Conservation (phyloP, 129 eudicot genomes). For the Flaveria sonorensis region DNA sequence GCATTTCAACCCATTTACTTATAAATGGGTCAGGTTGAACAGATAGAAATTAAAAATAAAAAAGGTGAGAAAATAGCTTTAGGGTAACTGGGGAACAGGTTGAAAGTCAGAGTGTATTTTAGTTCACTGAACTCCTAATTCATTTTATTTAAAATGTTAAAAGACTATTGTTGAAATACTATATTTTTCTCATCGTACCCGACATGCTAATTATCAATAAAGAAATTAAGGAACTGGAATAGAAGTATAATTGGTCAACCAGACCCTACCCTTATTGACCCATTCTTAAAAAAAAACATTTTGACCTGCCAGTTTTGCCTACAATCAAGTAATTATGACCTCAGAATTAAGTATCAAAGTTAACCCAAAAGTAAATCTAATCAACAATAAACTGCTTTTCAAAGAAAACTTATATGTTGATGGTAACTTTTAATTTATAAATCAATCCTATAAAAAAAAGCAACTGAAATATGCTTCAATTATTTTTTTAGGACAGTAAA, state of each 20-base stretch:
- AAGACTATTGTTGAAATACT: neutral
- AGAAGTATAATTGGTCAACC: neutral
- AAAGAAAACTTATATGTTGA: neutral
- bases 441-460: neutral
- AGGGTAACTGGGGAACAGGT: neutral
- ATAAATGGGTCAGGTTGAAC: neutral
- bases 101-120: neutral
- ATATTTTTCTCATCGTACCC: neutral
- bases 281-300: neutral
- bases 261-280: neutral
- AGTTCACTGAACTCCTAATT: neutral
- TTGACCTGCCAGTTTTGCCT: neutral
- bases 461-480: neutral
- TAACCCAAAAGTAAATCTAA: constrained; percentile 4
- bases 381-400: neutral
- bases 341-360: neutral
- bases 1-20: neutral
- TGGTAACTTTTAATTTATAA: constrained; percentile 5
- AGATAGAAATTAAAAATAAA: neutral
- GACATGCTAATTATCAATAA: neutral
- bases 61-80: neutral
- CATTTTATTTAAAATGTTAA: neutral
- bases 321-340: neutral
- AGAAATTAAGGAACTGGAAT: neutral
- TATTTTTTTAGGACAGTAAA: neutral